phyloP scores from a whole-genome alignment of 257 asterid genomes.

The Solanum sejunctum region DNA sequence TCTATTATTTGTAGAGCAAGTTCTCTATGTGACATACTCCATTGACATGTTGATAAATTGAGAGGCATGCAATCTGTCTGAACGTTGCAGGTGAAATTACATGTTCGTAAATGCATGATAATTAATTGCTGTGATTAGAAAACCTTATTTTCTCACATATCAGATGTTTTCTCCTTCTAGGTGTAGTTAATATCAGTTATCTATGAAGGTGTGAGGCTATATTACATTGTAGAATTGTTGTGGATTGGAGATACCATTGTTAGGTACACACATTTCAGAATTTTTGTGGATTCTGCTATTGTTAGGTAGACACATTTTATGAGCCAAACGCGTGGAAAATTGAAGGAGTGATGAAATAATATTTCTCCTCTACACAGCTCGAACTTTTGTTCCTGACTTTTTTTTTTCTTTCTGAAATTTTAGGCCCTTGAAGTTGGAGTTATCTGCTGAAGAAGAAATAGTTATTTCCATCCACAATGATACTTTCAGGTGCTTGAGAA shows the following conservation, averaged over 20 bases:
- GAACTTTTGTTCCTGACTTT: conserved; percentile 3
- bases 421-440: conserved; percentile 77
- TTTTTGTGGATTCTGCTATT: not conserved
- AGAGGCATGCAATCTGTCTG: not conserved
- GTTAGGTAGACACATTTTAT: not conserved
- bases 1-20: not conserved
- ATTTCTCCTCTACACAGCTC: not conserved
- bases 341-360: not conserved
- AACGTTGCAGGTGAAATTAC: not conserved
- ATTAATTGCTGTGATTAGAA: not conserved
- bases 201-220: not conserved
- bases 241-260: not conserved
- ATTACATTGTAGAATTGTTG: not conserved
- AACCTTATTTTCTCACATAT: not conserved
- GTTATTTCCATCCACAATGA: conserved; percentile 84
- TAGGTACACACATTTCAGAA: not conserved
- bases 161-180: not conserved
- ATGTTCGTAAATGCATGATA: not conserved
- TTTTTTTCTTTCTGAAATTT: not conserved
- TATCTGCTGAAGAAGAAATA: conserved; percentile 96
- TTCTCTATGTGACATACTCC: not conserved
- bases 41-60: not conserved
- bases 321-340: not conserved
- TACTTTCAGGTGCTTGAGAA: conserved; percentile 49
- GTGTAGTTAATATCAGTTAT: not conserved